A percentile compares a stretch with the other conserved stretches of the same genome.
Conservation (phyloP, 2,329 filamentous ascomycete species). For the Epichloe gansuensis region DNA sequence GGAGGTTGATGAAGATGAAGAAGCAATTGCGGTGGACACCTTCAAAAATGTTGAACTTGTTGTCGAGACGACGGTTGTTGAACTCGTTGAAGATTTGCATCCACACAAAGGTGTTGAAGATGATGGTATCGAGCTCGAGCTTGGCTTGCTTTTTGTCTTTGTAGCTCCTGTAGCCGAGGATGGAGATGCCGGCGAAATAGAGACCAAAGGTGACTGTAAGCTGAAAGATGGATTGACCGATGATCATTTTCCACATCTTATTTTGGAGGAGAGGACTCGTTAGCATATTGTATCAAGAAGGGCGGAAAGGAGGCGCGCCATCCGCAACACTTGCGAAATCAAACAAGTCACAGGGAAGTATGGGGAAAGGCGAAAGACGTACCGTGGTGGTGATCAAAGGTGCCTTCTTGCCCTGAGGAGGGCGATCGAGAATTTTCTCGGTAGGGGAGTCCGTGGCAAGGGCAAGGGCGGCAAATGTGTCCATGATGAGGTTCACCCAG, state of each 20-base stretch:
- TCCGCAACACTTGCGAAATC: no score
- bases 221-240: slow-evolving; percentile 85
- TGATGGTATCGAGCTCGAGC: slow-evolving; percentile 35
- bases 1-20: slow-evolving; percentile 71
- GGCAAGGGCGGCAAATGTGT: slow-evolving; percentile 81
- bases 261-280: slow-evolving; percentile 42
- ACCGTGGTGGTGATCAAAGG: slow-evolving; percentile 50
- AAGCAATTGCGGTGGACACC: slow-evolving; percentile 75
- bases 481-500: slow-evolving; percentile 97
- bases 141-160: slow-evolving; percentile 27
- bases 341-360: no score
- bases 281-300: background rate
- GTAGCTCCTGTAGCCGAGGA: slow-evolving; percentile 55
- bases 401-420: slow-evolving; percentile 48
- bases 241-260: slow-evolving; percentile 99
- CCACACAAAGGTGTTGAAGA: slow-evolving; percentile 98
- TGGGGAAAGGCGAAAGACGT: slow-evolving; percentile 20
- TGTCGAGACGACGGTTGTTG: slow-evolving; percentile 83
- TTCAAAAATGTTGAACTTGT: slow-evolving; percentile 91
- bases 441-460: slow-evolving; percentile 77
- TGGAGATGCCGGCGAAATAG: slow-evolving; percentile 49
- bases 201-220: slow-evolving; percentile 68
- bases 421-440: slow-evolving; percentile 42
- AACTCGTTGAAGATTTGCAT: slow-evolving; percentile 99
- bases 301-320: no score